Conservation (phyloP, 306 rosid species). For the Styphnolobium japonicum region DNA sequence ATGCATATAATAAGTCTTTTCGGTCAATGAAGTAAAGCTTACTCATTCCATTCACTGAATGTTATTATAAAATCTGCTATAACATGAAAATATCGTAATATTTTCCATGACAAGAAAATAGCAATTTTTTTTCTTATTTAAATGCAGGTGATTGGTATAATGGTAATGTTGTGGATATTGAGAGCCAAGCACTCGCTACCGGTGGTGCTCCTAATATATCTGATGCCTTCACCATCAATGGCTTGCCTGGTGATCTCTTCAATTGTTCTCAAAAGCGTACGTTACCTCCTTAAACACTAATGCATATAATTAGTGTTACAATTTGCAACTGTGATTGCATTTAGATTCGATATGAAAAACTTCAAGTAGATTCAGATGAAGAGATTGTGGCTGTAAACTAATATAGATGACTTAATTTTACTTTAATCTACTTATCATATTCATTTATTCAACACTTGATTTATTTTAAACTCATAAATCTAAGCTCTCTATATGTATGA, state of each 20-base stretch:
- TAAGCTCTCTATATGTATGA: not conserved
- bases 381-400: too few relatives aligned
- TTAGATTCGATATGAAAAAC: too few relatives aligned
- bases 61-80: not conserved
- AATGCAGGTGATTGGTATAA: slow-evolving; percentile 64
- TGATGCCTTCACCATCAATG: slow-evolving; percentile 55
- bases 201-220: slow-evolving; percentile 36
- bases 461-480: too few relatives aligned
- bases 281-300: not conserved
- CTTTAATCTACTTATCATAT: too few relatives aligned
- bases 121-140: not conserved
- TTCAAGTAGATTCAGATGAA: too few relatives aligned
- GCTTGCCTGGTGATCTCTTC: slow-evolving; percentile 56
- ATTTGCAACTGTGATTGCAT: not conserved
- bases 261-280: slow-evolving; percentile 35
- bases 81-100: not conserved
- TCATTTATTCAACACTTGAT: too few relatives aligned
- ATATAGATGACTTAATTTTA: too few relatives aligned
- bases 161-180: slow-evolving; percentile 43
- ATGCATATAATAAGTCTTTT: too few relatives aligned
- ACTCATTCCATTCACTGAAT: not conserved
- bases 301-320: not conserved
- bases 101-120: not conserved
- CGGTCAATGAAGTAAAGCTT: too few relatives aligned
- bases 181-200: slow-evolving; percentile 9